Base-by-base conservation (phyloP, 225 moss, liverwort and hornwort genomes). In the Pseudisothecium myosuroides region DNA sequence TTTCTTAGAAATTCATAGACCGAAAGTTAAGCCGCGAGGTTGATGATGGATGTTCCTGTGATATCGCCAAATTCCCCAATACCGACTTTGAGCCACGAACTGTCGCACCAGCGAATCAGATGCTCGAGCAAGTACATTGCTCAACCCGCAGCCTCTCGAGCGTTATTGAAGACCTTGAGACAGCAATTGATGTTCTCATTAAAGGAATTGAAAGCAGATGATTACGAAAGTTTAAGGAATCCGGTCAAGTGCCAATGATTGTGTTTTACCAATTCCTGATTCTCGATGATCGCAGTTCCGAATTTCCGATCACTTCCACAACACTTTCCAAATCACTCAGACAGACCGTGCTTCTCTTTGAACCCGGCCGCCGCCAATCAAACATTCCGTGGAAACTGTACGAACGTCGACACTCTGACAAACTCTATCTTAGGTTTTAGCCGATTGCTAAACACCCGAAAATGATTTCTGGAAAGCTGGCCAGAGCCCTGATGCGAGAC, bases 361-460 rank as follows among this genome's bases (percentile, higher is more conserved):
- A 54, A 80, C 67, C 52, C 20, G 71, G 54, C 85, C 69, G 75
- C 32, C n/a, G 56, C 49, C 80, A 85, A 83, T 83, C 88, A 61
- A 80, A 75, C 43, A 58, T 65, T 71, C 45, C 20, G 37, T 69
- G 81, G 55, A 81, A 83, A 69, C 67, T 56, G 84, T 82, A 91
- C 87, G 84, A 71, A 81, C 55, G 32, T 89, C 67, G 81, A 75
- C 69, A 74, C 87, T 80, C 84, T 27, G 78, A 58, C 71, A 58
- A 84, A 84, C 50, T 69, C 72, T 72, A 49, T 69, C 82, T 47
- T 88, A 88, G 89, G 89, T 91, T 88, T 89, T 80, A 77, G 55
- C 67, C 88, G 41, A 59, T 64, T 82, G 19, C 88, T 83, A n/a
- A 41, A 73, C 66, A 86, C 65, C 73, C n/a, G 59, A 88, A 61